Evolutionary conservation across 2,329 filamentous ascomycete species (phyloP), one percentile per base, ranked within the genome.

Genomic region (Thielaviopsis ethacetica): DNA sequence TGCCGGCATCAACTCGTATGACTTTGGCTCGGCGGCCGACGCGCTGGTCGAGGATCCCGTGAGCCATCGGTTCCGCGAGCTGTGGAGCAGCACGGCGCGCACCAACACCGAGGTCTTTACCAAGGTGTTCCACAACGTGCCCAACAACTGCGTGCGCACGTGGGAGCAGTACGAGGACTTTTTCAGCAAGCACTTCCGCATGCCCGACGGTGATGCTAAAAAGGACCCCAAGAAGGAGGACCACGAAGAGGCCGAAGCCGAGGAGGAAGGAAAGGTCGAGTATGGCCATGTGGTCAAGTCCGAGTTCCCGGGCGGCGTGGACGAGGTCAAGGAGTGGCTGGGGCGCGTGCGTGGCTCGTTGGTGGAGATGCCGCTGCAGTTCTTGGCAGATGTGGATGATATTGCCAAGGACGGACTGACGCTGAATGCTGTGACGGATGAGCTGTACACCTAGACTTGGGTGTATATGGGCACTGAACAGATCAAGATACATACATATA

Each of bases 301-400:
- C 56, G 82, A 91, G 66, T 88, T 95, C 69, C 75, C 79, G 0
- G 80, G 84, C 63, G 87, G 91, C 7, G 82, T 84, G 52, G 73
- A 73, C n/a, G 83, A 87, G 68, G 75, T 90, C 61, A 90, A 88
- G 72, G 80, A 84, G 56, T 78, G 82, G 71, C 72, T 91, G 58
- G 75, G 76, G 59, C 76, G 80, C 58, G 75, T 91, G 47, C 78
- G 82, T 62, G 86, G 86, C 1, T 86, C 79, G 9, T 71, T 90
- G 53, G 85, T 96, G 7, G 88, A 95, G 75, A 96, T 96, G 91
- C 89, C 90, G 27, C 74, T 96, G 65, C 76, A 88, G 64, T 96
- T 96, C 74, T 73, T 95, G 69, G 84, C 85, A 65, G 86, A 90
- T 38, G 79, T 81, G 9, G 80, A 88, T 66, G 90, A 96, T 69